A percentile compares a stretch with the other conserved stretches of the same genome.
These are phyloP conservation scores for Mycena rosella DNA, from an alignment of 768 basidiomycete species.

Conservation along the genomic window DNA sequence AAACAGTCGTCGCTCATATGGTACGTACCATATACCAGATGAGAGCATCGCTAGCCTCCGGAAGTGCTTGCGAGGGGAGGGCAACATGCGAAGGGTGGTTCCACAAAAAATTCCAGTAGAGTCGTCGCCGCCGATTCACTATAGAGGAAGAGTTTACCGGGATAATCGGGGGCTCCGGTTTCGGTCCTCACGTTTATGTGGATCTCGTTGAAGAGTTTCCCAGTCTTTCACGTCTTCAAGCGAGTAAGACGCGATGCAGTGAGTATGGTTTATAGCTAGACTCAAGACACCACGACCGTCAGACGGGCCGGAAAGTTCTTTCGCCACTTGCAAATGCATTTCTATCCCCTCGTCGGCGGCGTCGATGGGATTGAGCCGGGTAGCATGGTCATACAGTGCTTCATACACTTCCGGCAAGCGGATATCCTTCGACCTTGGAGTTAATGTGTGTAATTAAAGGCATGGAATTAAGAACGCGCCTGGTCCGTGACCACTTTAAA, in stretches of 20 bases:
- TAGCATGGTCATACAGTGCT: slow-evolving; percentile 43
- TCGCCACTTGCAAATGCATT: slow-evolving; percentile 53
- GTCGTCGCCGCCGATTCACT: slow-evolving; percentile 60
- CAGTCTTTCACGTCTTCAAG: slow-evolving; percentile 47
- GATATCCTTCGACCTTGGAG: slow-evolving; percentile 52
- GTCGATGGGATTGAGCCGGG: slow-evolving; percentile 42
- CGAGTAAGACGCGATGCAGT: slow-evolving; percentile 61
- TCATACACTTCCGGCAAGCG: slow-evolving; percentile 51
- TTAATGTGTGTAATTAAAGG: neutral
- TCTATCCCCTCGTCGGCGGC: slow-evolving; percentile 52
- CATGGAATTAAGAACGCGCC: slow-evolving; percentile 1
- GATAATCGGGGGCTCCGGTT: neutral
- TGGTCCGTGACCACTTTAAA: slow-evolving; percentile 60
- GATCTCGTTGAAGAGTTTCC: slow-evolving; percentile 44
- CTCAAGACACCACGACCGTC: slow-evolving; percentile 45
- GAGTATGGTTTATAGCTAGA: slow-evolving; percentile 60
- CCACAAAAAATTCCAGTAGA: slow-evolving; percentile 67
- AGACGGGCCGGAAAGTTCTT: slow-evolving; percentile 23
- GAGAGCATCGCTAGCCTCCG: slow-evolving; percentile 63
- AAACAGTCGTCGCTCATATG: neutral
- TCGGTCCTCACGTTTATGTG: slow-evolving; percentile 41
- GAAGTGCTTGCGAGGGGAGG: slow-evolving; percentile 55
- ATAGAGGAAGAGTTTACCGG: neutral
- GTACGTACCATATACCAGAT: slow-evolving; percentile 61
- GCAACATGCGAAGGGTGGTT: slow-evolving; percentile 61